A percentile compares a stretch with the other conserved stretches of the same genome.
phyloP scores from a whole-genome alignment of 257 asterid genomes.

The Coffea canephora region DNA sequence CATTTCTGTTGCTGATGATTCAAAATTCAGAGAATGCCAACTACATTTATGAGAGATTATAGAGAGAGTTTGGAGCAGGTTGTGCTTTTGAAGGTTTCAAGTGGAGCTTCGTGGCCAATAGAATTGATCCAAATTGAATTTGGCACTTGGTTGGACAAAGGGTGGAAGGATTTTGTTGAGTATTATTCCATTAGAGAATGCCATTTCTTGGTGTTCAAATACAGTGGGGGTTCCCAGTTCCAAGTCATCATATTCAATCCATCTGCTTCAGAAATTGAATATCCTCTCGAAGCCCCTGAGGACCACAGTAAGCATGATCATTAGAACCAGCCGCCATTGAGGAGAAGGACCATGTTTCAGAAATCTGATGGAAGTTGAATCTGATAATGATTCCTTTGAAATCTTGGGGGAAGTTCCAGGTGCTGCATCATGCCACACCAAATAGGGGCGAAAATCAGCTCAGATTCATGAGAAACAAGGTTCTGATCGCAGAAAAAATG shows the following conservation, averaged over 20 bases:
- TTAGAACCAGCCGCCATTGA: too few relatives aligned
- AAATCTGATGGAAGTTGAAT: background rate
- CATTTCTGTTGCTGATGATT: too few relatives aligned
- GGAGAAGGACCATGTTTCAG: too few relatives aligned
- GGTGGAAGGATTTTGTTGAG: constrained; percentile 37
- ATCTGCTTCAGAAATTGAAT: constrained; percentile 34
- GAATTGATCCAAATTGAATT: too few relatives aligned
- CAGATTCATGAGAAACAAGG: background rate
- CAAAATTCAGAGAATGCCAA: too few relatives aligned
- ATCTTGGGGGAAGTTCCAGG: background rate
- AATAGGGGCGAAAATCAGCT: background rate
- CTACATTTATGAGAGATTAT: too few relatives aligned
- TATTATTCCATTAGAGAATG: constrained; percentile 24
- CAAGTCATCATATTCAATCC: constrained; percentile 36
- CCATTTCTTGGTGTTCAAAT: constrained; percentile 38
- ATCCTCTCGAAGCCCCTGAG: background rate
- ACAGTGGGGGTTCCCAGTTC: constrained; percentile 27
- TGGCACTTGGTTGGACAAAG: constrained; percentile 23
- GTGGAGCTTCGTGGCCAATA: too few relatives aligned
- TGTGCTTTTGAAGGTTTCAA: too few relatives aligned
- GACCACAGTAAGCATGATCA: too few relatives aligned
- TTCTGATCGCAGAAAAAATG: background rate
- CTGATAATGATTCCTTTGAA: constrained; percentile 10
- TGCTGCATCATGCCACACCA: background rate
- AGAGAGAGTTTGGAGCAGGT: too few relatives aligned